These are phyloP conservation scores for Corymbia calophylla DNA, from an alignment of 441 rosid genomes.

Conservation along the genomic window DNA sequence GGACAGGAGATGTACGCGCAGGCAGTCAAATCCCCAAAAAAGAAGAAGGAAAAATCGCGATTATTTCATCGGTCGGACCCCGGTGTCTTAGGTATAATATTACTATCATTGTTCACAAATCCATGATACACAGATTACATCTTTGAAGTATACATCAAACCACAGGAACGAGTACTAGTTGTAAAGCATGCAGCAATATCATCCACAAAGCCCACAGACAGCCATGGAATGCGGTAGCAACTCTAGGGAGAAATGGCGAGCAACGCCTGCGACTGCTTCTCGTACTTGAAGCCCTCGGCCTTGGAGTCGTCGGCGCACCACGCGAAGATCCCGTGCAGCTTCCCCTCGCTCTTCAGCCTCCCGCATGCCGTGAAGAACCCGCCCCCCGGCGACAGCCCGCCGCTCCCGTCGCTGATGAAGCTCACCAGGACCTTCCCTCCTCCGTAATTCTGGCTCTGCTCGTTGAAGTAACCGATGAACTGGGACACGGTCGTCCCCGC, in stretches of 20 bases:
- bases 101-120: not conserved
- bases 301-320: constrained; percentile 39
- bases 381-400: constrained; percentile 22
- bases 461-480: constrained; percentile 24
- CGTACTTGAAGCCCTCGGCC: constrained; percentile 21
- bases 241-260: constrained; percentile 20
- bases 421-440: constrained; percentile 33
- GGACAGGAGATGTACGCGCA: not conserved
- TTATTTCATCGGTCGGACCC: not conserved
- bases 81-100: not conserved
- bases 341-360: constrained; percentile 22
- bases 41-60: not conserved
- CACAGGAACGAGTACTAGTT: not conserved
- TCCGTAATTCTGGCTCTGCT: constrained; percentile 23
- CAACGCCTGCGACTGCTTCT: constrained; percentile 31
- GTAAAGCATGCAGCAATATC: not conserved
- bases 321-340: constrained; percentile 32
- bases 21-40: not conserved
- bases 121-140: not conserved
- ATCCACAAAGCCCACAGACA: not conserved
- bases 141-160: not conserved
- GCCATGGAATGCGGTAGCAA: not conserved
- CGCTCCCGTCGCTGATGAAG: constrained; percentile 27
- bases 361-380: constrained; percentile 37
- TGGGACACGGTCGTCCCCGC: constrained; percentile 24